These are phyloP conservation scores for Oryza australiensis DNA, from an alignment of 176 grass and related monocot genomes.

Conservation along the genomic window DNA sequence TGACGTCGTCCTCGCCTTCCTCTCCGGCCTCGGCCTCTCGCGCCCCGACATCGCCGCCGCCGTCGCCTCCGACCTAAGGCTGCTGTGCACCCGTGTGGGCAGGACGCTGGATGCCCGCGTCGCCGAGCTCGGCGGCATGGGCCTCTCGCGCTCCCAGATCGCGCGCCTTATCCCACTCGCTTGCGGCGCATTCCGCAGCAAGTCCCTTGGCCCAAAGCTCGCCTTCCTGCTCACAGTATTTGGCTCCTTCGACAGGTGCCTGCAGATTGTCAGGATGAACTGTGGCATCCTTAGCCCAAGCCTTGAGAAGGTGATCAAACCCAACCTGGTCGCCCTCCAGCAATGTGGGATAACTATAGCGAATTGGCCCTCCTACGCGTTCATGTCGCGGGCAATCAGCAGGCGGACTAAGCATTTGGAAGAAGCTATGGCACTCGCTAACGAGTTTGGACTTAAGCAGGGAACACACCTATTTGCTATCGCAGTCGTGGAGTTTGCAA, in stretches of 20 bases:
- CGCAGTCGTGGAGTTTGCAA: neutral
- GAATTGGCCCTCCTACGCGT: too few species aligned
- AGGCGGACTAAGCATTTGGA: neutral
- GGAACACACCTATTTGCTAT: neutral
- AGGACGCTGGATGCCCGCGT: constrained; percentile 13
- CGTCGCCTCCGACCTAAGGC: neutral
- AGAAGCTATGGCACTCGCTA: too few species aligned
- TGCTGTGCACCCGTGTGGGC: constrained; percentile 28
- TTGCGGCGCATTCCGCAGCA: neutral
- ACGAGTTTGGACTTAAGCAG: neutral
- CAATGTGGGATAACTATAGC: neutral
- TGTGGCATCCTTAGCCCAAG: neutral
- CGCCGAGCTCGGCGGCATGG: constrained; percentile 10
- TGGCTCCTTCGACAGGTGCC: constrained; percentile 25
- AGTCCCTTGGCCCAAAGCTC: neutral
- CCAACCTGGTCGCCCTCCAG: too few species aligned
- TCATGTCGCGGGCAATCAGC: too few species aligned
- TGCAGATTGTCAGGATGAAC: neutral
- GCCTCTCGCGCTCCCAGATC: too few species aligned
- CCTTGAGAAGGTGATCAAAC: constrained; percentile 12
- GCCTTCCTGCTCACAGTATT: constrained; percentile 26
- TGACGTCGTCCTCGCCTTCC: constrained; percentile 34
- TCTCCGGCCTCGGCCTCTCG: constrained; percentile 26
- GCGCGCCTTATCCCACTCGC: constrained; percentile 4
- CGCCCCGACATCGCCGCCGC: neutral